Conservation (phyloP, 2,329 filamentous ascomycete genomes). For the Neodidymelliopsis sp. region DNA sequence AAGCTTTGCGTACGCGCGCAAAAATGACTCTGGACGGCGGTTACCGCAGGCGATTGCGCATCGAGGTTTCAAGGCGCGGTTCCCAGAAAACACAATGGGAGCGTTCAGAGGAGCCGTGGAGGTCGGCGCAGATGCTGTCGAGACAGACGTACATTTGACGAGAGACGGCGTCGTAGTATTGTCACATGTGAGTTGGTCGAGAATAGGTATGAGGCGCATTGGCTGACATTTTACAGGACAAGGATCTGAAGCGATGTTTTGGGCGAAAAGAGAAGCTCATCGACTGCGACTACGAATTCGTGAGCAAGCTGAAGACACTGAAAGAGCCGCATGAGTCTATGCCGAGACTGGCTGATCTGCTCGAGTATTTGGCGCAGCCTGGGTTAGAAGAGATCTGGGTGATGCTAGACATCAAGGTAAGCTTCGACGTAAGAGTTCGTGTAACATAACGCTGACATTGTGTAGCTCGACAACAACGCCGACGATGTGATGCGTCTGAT, state of each 20-base stretch:
- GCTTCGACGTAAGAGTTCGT: not conserved
- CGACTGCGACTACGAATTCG: constrained; percentile 78
- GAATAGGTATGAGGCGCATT: too few species aligned
- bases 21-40: constrained; percentile 45
- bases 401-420: constrained; percentile 86
- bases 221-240: too few species aligned
- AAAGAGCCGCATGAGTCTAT: constrained; percentile 73
- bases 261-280: constrained; percentile 74
- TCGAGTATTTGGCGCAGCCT: constrained; percentile 73
- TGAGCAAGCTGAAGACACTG: constrained; percentile 72
- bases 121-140: constrained; percentile 79
- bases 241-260: constrained; percentile 80
- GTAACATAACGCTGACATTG: constrained; percentile 7
- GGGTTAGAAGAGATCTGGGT: constrained; percentile 76
- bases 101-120: constrained; percentile 78
- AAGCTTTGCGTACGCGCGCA: constrained; percentile 44
- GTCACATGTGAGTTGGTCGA: constrained; percentile 74
- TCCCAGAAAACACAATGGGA: constrained; percentile 85
- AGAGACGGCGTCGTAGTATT: constrained; percentile 85
- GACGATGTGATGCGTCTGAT: constrained; percentile 75
- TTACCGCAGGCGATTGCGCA: constrained; percentile 79
- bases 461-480: constrained; percentile 72
- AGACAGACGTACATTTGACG: constrained; percentile 87
- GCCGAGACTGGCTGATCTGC: constrained; percentile 76
- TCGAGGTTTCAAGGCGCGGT: constrained; percentile 77